Percentiles rank a stretch among this genome's conserved stretches.
Conservation (phyloP, 306 rosid genomes). For the Sindora glabra region DNA sequence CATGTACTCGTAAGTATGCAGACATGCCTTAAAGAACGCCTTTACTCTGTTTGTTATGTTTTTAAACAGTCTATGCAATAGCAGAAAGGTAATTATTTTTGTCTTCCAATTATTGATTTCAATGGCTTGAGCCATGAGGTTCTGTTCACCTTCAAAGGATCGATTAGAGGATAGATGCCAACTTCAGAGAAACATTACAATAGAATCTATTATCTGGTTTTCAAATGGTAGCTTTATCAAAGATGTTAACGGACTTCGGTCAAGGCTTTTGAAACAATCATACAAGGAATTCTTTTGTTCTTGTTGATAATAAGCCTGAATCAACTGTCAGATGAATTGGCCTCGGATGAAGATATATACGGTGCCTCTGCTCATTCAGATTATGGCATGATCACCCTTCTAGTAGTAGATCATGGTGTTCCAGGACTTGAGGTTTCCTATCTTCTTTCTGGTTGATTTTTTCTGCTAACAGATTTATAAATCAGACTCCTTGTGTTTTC, state of each 20-base stretch:
- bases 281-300: not conserved
- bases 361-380: conserved; percentile 90
- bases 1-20: not conserved
- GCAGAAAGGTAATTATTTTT: no score
- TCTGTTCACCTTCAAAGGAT: no score
- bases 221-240: not conserved
- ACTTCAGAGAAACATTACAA: no score
- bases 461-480: not conserved
- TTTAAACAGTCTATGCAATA: no score
- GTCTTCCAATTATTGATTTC: not conserved
- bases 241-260: no score
- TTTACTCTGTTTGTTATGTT: no score
- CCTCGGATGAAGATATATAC: conserved; percentile 35
- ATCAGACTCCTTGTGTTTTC: not conserved
- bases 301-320: not conserved
- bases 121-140: not conserved
- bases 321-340: conserved; percentile 47
- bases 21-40: no score
- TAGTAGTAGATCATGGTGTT: conserved; percentile 59
- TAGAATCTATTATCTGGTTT: no score
- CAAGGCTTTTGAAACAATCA: not conserved
- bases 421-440: conserved; percentile 71
- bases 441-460: conserved; percentile 14
- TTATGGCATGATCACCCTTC: conserved; percentile 81
- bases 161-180: no score